Percentiles rank a stretch among this genome's conserved stretches.
Conservation (phyloP, 768 basidiomycete genomes). For the Termitomyces titanicus region DNA sequence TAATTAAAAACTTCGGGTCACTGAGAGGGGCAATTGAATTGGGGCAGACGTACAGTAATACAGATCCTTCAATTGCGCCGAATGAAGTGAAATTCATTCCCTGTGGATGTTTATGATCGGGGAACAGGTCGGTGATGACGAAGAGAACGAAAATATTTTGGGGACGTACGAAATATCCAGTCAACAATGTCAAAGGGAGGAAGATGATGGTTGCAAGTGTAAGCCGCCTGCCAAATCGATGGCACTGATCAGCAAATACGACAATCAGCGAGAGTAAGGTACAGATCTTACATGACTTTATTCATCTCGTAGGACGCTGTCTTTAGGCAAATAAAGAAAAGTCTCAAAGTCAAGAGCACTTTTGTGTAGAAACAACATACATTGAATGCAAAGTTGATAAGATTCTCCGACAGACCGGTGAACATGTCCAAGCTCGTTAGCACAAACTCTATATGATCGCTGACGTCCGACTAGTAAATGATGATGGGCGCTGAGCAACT, state of each 20-base stretch:
- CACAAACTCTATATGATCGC: constrained; percentile 70
- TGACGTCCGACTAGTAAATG: constrained; percentile 56
- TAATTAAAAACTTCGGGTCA: background rate
- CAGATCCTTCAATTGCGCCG: constrained; percentile 45
- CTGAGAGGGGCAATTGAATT: background rate
- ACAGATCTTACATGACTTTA: constrained; percentile 62
- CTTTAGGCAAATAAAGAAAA: constrained; percentile 25
- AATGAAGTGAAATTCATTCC: constrained; percentile 64
- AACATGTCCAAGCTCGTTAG: constrained; percentile 67
- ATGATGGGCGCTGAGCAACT: background rate
- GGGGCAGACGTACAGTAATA: constrained; percentile 37
- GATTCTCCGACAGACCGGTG: constrained; percentile 57
- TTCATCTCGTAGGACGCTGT: constrained; percentile 73
- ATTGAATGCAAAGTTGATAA: constrained; percentile 72
- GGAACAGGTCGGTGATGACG: background rate
- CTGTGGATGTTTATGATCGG: constrained; percentile 23
- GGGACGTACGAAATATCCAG: constrained; percentile 54
- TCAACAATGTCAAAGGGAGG: constrained; percentile 65
- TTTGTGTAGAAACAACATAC: constrained; percentile 26
- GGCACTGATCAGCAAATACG: background rate
- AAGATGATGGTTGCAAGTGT: constrained; percentile 70
- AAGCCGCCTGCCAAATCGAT: constrained; percentile 42
- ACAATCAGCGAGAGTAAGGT: constrained; percentile 13
- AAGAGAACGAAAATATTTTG: background rate
- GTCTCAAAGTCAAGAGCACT: background rate